These are phyloP conservation scores for Phytopythium helicoides DNA, from an alignment of 352 stramenopile species.

Conservation along the genomic window DNA sequence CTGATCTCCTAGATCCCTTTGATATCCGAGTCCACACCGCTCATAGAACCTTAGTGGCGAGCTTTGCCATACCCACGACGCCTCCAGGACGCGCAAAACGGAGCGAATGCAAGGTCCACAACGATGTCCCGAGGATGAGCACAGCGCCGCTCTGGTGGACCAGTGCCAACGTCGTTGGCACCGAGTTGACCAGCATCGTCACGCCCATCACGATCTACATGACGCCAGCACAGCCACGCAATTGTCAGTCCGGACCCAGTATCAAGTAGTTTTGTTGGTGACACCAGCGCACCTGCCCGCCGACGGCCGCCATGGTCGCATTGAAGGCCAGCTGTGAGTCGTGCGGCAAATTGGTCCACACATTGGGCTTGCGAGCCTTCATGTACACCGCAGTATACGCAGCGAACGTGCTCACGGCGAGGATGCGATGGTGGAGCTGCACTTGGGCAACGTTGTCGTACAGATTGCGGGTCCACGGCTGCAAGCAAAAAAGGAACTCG, in stretches of 20 bases:
- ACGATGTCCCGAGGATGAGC: constrained; percentile 53
- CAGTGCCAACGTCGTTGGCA: constrained; percentile 92
- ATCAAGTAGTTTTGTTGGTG: too few relatives aligned
- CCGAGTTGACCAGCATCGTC: constrained; percentile 94
- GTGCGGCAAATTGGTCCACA: constrained; percentile 69
- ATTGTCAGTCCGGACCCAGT: too few relatives aligned
- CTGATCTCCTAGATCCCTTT: background rate
- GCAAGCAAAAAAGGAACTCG: background rate
- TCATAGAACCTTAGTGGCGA: constrained; percentile 3
- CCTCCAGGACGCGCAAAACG: constrained; percentile 52
- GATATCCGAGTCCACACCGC: background rate
- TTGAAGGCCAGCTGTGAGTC: constrained; percentile 56
- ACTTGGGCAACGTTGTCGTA: constrained; percentile 97
- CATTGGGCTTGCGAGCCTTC: constrained; percentile 50
- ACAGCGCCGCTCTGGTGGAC: constrained; percentile 84
- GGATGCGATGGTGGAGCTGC: constrained; percentile 94
- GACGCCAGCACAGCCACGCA: too few relatives aligned
- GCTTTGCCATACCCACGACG: constrained; percentile 22
- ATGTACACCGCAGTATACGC: constrained; percentile 49
- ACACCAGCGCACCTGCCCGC: constrained; percentile 37
- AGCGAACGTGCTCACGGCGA: constrained; percentile 86
- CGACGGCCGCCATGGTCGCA: constrained; percentile 48
- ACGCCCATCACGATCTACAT: constrained; percentile 91
- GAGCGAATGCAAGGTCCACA: constrained; percentile 66
- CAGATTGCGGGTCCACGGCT: constrained; percentile 90